These are phyloP conservation scores for Diplodia sapinea DNA, from an alignment of 2,329 filamentous ascomycete genomes.

Conservation along the genomic window DNA sequence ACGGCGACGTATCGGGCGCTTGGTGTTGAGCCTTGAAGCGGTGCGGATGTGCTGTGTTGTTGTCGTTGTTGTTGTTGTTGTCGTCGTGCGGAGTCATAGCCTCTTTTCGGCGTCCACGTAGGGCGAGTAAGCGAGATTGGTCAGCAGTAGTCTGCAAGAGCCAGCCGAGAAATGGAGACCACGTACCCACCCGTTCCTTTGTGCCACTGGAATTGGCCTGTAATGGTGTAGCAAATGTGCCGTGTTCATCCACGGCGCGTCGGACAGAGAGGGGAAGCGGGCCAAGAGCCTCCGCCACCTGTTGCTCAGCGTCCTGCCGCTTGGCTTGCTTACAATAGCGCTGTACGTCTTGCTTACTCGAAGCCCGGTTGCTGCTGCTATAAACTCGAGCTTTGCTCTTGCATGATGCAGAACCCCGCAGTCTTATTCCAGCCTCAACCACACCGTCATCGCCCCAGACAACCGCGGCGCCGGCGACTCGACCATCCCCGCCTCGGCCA, in stretches of 20 bases:
- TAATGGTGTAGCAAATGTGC: background rate
- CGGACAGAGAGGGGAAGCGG: background rate
- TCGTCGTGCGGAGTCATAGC: no score
- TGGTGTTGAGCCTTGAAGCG: background rate
- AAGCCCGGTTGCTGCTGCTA: no score
- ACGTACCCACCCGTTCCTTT: background rate
- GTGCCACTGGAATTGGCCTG: background rate
- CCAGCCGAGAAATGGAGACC: background rate
- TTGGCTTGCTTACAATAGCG: background rate
- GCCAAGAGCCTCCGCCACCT: background rate
- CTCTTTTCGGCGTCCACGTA: no score
- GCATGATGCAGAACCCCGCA: no score
- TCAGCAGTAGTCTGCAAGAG: background rate
- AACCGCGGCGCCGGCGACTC: slow-evolving; percentile 39
- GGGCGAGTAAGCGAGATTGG: background rate
- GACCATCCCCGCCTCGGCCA: slow-evolving; percentile 46
- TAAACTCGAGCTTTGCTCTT: no score
- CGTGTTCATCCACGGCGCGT: background rate
- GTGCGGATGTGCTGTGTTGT: no score
- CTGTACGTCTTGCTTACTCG: no score
- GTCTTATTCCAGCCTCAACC: slow-evolving; percentile 3
- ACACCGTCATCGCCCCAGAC: slow-evolving; percentile 35
- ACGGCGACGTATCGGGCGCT: background rate
- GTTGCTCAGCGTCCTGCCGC: background rate
- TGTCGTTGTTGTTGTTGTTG: no score